Evolutionary conservation across 148 eudicot genomes (phyloP).

Genomic region (Rhododendron williamsianum): DNA sequence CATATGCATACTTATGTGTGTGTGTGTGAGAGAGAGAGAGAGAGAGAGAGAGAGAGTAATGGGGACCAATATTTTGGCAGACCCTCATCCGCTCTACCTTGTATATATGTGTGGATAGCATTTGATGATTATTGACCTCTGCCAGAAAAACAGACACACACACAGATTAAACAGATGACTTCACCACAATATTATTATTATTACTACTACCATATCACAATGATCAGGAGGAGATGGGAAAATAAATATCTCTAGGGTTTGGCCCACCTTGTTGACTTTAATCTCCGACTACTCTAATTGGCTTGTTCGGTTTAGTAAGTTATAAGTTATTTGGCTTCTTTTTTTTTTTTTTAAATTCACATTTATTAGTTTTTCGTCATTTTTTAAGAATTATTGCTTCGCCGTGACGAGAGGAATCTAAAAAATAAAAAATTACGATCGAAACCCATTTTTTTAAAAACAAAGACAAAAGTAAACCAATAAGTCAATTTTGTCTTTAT

Average conservation of each 20-base stretch:
- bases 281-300: too few species aligned
- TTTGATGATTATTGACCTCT: not conserved
- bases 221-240: not conserved
- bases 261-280: not conserved
- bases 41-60: not conserved
- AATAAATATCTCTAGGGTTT: not conserved
- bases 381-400: too few species aligned
- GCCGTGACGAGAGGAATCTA: too few species aligned
- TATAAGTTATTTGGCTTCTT: too few species aligned
- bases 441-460: too few species aligned
- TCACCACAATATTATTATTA: not conserved
- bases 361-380: too few species aligned
- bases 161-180: not conserved
- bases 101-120: not conserved
- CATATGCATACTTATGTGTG: not conserved
- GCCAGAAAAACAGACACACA: not conserved
- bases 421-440: too few species aligned
- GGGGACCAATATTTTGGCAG: not conserved
- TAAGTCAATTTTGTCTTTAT: too few species aligned
- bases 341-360: too few species aligned
- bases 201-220: not conserved
- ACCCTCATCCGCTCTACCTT: not conserved
- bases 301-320: too few species aligned
- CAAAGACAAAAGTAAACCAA: too few species aligned
- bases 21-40: not conserved